phyloP scores from a whole-genome alignment of 257 asterid species.

The Ehretia macrophylla region DNA sequence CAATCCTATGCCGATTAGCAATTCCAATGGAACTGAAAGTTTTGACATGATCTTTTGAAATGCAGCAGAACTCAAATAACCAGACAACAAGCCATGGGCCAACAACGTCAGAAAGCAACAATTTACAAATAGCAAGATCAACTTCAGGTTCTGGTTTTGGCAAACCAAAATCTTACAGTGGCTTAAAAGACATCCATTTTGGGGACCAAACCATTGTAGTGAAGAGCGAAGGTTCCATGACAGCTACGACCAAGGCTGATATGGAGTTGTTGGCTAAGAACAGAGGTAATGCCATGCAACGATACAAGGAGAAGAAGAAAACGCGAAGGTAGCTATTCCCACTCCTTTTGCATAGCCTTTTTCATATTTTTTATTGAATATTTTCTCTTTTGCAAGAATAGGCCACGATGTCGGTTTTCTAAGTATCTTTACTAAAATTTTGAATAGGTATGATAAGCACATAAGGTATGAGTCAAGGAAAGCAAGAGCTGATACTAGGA shows the following conservation, averaged over 20 bases:
- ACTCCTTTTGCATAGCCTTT: slow-evolving; percentile 5
- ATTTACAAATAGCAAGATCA: slow-evolving; percentile 35
- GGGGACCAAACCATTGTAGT: slow-evolving; percentile 38
- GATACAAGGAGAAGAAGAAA: slow-evolving; percentile 92
- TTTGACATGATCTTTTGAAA: slow-evolving; percentile 9
- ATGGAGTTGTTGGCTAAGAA: slow-evolving; percentile 73
- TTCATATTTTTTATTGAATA: neutral
- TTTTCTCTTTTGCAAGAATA: neutral
- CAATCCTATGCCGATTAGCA: neutral
- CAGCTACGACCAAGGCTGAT: slow-evolving; percentile 47
- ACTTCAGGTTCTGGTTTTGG: slow-evolving; percentile 38
- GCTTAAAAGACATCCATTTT: slow-evolving; percentile 47
- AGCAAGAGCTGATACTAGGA: slow-evolving; percentile 95
- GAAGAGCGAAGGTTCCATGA: slow-evolving; percentile 32
- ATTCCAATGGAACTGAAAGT: slow-evolving; percentile 9
- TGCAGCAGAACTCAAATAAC: slow-evolving; percentile 39
- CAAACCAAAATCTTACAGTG: slow-evolving; percentile 37
- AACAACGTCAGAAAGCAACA: slow-evolving; percentile 75
- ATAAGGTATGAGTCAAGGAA: slow-evolving; percentile 90
- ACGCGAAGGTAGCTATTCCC: slow-evolving; percentile 56
- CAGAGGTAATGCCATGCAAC: slow-evolving; percentile 88
- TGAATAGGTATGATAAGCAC: slow-evolving; percentile 73
- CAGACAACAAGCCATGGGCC: slow-evolving; percentile 57
- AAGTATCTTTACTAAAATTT: slow-evolving; percentile 9
- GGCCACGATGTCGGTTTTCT: neutral